Evolutionary conservation across 2,329 filamentous ascomycete genomes (phyloP), one percentile per base, ranked within the genome.

Genomic region (Colletotrichum incanum): DNA sequence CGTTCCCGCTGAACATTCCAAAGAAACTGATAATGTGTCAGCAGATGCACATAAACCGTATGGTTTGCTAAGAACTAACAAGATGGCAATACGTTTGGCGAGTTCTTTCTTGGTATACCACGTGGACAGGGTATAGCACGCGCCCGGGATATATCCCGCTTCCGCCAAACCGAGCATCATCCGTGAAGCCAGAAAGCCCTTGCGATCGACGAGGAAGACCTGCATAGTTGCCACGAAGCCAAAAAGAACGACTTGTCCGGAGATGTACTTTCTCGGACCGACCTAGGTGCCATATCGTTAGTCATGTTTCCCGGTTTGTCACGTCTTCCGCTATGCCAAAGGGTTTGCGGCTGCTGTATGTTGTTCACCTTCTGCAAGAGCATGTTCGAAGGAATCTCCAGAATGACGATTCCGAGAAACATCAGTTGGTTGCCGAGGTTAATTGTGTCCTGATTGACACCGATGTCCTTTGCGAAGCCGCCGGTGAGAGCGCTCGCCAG

Each of bases 381-480:
- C 74, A 88, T 82, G 74, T 88, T 88, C 0, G 83, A 86, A 0
- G 86, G 87, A 1, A 88, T 88, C 69, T 88, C 86, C 0, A 87
- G 75, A 1, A 86, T 74, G 2, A 88, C 84, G 16, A 86, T 86
- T 0, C 85, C 85, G 12, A 86, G 78, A 64, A 86, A 88, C 85
- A 88, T 86, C 7, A 88, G 75, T 70, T 88, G 86, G 62, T 88
- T 88, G 0, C 87, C 86, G 0, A 88, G 76, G 63, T 89, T 89
- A 72, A 88, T 84, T 0, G 83, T 86, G 31, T 83, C 81, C 69
- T 87, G 84, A n/a, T 80, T 77, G 5, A 88, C 79, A 0, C 76
- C 73, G 39, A 87, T 84, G 49, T 84, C 80, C 4, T 78, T 76
- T 0, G 84, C 83, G 54, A 88, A 86, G 1, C 84, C 84, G 9